A percentile compares a stretch with the other conserved stretches of the same genome.
Conservation (phyloP, 345 rosid genomes). For the Populus euphratica region DNA sequence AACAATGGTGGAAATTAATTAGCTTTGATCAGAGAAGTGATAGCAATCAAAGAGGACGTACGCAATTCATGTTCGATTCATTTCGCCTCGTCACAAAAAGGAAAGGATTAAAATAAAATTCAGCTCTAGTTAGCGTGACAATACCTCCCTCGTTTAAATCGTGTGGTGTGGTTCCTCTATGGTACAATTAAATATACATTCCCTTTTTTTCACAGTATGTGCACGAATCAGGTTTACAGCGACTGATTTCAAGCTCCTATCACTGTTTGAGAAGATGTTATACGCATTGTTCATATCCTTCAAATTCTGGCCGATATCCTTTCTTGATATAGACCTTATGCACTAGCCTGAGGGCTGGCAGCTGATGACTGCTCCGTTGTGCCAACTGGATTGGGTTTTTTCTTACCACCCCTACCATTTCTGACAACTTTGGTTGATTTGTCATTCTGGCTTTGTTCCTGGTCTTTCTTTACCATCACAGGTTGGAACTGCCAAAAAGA, state of each 20-base stretch:
- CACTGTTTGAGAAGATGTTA: background rate
- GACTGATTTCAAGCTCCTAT: background rate
- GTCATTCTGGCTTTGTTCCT: conserved; percentile 45
- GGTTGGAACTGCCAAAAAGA: conserved; percentile 67
- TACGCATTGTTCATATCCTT: background rate
- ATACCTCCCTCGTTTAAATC: background rate
- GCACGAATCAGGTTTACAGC: background rate
- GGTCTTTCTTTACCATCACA: conserved; percentile 69
- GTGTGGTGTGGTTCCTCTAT: conserved; percentile 21
- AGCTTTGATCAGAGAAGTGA: no score
- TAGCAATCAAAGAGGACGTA: no score
- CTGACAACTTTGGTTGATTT: conserved; percentile 42
- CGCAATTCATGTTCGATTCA: background rate
- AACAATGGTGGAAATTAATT: no score
- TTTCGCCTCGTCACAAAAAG: background rate
- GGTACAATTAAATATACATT: conserved; percentile 3
- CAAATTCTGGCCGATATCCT: background rate
- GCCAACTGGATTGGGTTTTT: conserved; percentile 39
- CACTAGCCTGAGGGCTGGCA: conserved; percentile 34
- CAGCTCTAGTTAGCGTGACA: background rate
- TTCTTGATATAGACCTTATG: conserved; percentile 13
- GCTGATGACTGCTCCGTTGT: conserved; percentile 56
- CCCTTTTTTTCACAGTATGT: background rate
- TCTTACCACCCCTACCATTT: conserved; percentile 40
- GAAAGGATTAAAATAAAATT: background rate